phyloP scores from a whole-genome alignment of 2,329 filamentous ascomycete genomes.

The Neopestalotiopsis clavispora region DNA sequence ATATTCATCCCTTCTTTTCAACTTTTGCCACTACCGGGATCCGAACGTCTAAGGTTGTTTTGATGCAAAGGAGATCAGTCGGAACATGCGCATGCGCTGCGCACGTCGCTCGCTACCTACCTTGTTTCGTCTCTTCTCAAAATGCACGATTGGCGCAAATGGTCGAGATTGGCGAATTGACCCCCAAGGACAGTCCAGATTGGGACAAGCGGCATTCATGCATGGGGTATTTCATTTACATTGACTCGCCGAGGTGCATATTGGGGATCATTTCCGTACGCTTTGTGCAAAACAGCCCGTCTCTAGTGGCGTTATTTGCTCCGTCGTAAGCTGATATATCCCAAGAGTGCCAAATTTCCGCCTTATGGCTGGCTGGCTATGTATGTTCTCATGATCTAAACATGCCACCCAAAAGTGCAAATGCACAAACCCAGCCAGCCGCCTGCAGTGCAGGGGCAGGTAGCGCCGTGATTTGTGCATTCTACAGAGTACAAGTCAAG shows the following conservation, averaged over 20 bases:
- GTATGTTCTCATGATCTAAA: not conserved
- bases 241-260: not conserved
- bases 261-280: not conserved
- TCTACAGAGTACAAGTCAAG: not conserved
- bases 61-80: constrained; percentile 13
- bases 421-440: not conserved
- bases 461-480: not conserved
- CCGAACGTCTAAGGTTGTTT: not conserved
- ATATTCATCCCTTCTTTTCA: not conserved
- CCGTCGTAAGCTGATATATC: constrained; percentile 9
- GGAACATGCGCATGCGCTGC: not conserved
- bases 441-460: no score
- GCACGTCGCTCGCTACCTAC: no score
- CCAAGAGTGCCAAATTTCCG: not conserved
- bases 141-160: constrained; percentile 5
- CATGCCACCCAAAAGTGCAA: not conserved
- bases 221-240: constrained; percentile 21
- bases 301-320: not conserved
- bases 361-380: not conserved
- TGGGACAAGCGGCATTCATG: constrained; percentile 32
- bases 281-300: constrained; percentile 4
- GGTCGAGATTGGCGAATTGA: constrained; percentile 6
- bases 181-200: constrained; percentile 18
- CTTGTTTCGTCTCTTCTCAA: constrained; percentile 2
- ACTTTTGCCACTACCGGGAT: not conserved